A percentile compares a stretch with the other conserved stretches of the same genome.
These are phyloP conservation scores for Acorus calamus DNA, from an alignment of 106 monocot genomes.

Conservation along the genomic window DNA sequence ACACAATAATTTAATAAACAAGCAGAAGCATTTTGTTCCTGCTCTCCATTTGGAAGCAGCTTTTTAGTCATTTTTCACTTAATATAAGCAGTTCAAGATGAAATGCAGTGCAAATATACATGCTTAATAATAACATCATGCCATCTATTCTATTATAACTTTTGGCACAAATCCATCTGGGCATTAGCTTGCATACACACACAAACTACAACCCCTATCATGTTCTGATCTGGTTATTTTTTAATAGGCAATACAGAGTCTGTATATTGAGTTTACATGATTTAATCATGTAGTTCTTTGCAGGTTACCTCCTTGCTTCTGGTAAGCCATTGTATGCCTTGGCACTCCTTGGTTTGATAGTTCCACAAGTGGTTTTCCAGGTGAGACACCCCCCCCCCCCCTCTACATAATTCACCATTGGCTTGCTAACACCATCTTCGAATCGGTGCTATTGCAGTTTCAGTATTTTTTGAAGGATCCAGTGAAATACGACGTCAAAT, in stretches of 20 bases:
- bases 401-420: neutral
- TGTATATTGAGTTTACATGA: too few relatives aligned
- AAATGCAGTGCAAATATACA: too few relatives aligned
- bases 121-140: too few relatives aligned
- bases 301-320: slow-evolving; percentile 69
- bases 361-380: slow-evolving; percentile 82
- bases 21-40: too few relatives aligned
- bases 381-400: slow-evolving; percentile 11
- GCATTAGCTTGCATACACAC: too few relatives aligned
- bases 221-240: neutral
- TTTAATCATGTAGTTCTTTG: neutral
- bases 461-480: slow-evolving; percentile 22
- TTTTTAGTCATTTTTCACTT: too few relatives aligned
- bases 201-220: too few relatives aligned
- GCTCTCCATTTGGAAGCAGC: too few relatives aligned
- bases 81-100: too few relatives aligned
- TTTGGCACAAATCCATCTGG: too few relatives aligned
- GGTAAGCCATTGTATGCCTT: slow-evolving; percentile 72
- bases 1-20: too few relatives aligned
- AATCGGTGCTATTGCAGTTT: slow-evolving; percentile 6
- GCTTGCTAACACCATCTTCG: neutral
- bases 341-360: slow-evolving; percentile 59
- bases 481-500: slow-evolving; percentile 20
- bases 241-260: neutral
- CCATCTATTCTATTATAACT: too few relatives aligned